Evolutionary conservation across 176 grass and related monocot genomes (phyloP).

Genomic region (Bolboschoenus planiculmis): DNA sequence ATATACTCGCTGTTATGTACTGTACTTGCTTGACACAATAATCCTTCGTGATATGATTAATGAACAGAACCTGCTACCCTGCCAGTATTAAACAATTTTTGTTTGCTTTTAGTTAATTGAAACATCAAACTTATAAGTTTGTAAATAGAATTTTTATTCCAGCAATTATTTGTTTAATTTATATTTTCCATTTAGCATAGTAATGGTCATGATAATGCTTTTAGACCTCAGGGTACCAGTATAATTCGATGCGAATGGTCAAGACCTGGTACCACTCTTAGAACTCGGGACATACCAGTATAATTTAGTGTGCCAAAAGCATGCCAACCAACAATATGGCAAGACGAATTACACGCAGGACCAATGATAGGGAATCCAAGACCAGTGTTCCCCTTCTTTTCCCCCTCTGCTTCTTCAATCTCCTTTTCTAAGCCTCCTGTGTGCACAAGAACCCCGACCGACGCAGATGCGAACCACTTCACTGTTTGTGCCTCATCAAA

Average conservation of each 20-base stretch:
- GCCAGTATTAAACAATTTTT: neutral
- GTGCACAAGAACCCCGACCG: constrained; percentile 32
- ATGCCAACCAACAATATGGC: constrained; percentile 31
- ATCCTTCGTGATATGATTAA: neutral
- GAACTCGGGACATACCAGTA: neutral
- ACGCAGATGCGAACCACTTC: constrained; percentile 31
- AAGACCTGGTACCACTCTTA: neutral
- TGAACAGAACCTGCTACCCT: neutral
- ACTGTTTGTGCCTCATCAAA: constrained; percentile 47
- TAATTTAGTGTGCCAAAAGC: constrained; percentile 15
- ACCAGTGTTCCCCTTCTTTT: constrained; percentile 8
- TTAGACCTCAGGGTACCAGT: no score
- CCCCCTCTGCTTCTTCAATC: neutral
- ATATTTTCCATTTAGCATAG: no score
- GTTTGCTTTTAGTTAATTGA: neutral
- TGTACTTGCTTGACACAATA: neutral
- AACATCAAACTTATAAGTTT: neutral
- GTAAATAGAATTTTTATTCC: neutral
- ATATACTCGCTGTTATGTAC: neutral
- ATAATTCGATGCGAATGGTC: neutral
- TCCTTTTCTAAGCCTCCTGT: neutral
- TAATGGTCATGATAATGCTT: no score
- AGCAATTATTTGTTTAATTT: no score
- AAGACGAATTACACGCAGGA: constrained; percentile 33
- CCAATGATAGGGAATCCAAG: constrained; percentile 24